These are phyloP conservation scores for Colletotrichum magnum DNA, from an alignment of 2,329 filamentous ascomycete species.

Conservation along the genomic window DNA sequence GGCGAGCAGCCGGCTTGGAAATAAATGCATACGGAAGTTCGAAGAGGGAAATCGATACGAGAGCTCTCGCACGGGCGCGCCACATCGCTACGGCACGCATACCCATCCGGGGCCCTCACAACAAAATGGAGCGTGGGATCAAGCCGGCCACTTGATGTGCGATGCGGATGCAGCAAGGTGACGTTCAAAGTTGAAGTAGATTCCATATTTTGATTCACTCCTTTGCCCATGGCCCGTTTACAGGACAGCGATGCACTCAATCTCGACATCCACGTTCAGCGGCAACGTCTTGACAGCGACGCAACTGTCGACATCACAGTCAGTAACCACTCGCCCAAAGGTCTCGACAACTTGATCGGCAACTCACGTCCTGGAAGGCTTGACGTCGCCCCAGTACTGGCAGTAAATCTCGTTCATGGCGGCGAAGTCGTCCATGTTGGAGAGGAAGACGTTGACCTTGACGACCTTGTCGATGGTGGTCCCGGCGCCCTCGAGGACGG, in stretches of 20 bases:
- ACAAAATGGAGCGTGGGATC: too few relatives aligned
- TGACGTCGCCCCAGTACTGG: slow-evolving; percentile 73
- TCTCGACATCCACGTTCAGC: slow-evolving; percentile 51
- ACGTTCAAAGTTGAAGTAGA: background rate
- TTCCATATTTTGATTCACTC: background rate
- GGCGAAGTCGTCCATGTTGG: slow-evolving; percentile 80
- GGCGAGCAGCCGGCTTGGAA: too few relatives aligned
- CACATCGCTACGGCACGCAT: too few relatives aligned
- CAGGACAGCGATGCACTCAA: slow-evolving; percentile 52
- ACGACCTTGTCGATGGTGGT: slow-evolving; percentile 76
- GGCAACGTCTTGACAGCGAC: slow-evolving; percentile 53
- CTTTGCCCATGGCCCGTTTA: slow-evolving; percentile 23
- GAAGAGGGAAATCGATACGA: too few relatives aligned
- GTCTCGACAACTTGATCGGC: accelerated
- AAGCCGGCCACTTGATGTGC: too few relatives aligned
- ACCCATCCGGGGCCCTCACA: too few relatives aligned
- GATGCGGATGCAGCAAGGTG: too few relatives aligned
- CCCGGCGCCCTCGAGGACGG: slow-evolving; percentile 78
- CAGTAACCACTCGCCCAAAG: background rate
- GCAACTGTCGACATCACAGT: slow-evolving; percentile 43
- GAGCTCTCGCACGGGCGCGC: too few relatives aligned
- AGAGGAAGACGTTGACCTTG: slow-evolving; percentile 81
- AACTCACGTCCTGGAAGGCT: slow-evolving; percentile 60
- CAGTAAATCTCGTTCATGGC: slow-evolving; percentile 83
- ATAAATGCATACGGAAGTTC: too few relatives aligned